These are phyloP conservation scores for Solanum chacoense DNA, from an alignment of 305 asterid genomes.

Conservation along the genomic window DNA sequence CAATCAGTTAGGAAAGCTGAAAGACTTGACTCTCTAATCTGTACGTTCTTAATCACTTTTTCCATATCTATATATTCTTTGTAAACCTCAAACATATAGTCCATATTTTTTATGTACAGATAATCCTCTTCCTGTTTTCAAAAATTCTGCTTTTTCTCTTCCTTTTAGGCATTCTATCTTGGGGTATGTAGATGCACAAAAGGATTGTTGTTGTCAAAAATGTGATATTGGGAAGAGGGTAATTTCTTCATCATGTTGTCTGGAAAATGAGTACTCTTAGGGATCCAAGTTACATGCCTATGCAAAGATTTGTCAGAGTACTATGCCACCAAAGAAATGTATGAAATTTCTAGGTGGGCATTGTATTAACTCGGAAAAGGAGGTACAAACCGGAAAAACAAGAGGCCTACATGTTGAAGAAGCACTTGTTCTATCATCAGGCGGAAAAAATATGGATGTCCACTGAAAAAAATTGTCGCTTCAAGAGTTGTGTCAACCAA, in stretches of 20 bases:
- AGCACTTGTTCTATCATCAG: no score
- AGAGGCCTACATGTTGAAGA: not conserved
- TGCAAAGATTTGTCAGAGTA: not conserved
- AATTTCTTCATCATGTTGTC: not conserved
- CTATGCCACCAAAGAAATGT: not conserved
- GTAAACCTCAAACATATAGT: no score
- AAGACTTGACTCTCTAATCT: no score
- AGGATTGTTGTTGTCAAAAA: conserved; percentile 29
- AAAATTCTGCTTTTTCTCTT: not conserved
- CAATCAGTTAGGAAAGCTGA: no score
- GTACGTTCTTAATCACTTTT: no score
- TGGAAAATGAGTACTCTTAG: not conserved
- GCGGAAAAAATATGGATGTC: not conserved
- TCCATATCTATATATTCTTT: no score
- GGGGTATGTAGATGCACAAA: not conserved
- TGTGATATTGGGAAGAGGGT: conserved; percentile 14
- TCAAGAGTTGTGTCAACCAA: no score
- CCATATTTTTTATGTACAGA: not conserved
- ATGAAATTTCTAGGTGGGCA: not conserved
- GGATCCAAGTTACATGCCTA: not conserved
- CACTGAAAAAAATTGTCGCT: no score
- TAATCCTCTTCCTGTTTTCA: not conserved
- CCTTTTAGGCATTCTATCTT: conserved; percentile 33
- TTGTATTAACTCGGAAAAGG: conserved; percentile 21
- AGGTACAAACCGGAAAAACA: conserved; percentile 29